These are phyloP conservation scores for Mycena alexandri DNA, from an alignment of 768 basidiomycete species.

Conservation along the genomic window DNA sequence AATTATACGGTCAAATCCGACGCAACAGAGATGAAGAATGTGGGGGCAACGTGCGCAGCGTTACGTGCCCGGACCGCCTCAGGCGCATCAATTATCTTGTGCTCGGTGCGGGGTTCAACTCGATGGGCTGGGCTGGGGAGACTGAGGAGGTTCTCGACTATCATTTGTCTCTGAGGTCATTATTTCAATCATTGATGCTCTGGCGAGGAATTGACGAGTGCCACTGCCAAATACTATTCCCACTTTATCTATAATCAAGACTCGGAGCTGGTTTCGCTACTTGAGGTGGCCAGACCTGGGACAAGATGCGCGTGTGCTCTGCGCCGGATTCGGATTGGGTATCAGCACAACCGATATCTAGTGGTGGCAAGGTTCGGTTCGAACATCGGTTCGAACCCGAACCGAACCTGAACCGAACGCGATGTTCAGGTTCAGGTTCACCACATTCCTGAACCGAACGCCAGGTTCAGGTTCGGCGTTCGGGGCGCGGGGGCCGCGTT, in stretches of 20 bases:
- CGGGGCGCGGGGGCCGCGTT: no score
- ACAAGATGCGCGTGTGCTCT: conserved; percentile 20
- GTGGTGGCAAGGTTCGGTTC: no score
- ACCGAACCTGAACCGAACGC: no score
- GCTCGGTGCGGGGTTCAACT: conserved; percentile 44
- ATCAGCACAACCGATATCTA: no score
- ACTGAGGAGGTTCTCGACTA: conserved; percentile 51
- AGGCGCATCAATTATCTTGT: conserved; percentile 51
- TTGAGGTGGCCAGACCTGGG: neutral
- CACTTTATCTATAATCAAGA: neutral
- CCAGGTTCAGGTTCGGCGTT: no score
- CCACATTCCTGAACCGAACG: no score
- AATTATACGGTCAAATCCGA: conserved; percentile 53
- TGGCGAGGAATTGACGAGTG: no score
- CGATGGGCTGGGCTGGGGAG: conserved; percentile 45
- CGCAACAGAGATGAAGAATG: conserved; percentile 49
- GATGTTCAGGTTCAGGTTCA: no score
- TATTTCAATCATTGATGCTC: neutral
- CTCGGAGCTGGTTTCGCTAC: neutral
- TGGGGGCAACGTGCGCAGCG: conserved; percentile 42
- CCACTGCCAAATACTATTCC: conserved; percentile 44
- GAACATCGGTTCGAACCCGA: no score
- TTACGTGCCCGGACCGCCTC: conserved; percentile 43
- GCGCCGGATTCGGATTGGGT: conserved; percentile 37
- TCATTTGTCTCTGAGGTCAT: conserved; percentile 45